These are phyloP conservation scores for Cryptococcus jaspeensis DNA, from an alignment of 1,284 basidiomycete species.

Conservation along the genomic window DNA sequence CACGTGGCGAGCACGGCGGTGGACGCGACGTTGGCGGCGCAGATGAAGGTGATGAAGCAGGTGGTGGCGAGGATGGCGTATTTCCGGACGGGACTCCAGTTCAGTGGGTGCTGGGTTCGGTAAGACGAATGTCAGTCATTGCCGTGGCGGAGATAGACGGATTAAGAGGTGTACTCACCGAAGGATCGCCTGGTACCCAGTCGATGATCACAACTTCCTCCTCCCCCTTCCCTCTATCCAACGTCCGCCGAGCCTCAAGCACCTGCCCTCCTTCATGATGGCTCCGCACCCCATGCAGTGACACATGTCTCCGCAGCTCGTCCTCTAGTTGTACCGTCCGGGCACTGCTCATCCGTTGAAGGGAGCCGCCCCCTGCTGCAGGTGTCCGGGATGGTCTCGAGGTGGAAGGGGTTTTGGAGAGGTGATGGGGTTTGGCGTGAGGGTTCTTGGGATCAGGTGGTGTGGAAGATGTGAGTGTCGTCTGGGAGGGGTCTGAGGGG, in stretches of 20 bases:
- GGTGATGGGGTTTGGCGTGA: too few species aligned
- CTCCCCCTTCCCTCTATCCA: conserved; percentile 25
- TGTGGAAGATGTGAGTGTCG: too few species aligned
- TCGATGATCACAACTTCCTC: conserved; percentile 40
- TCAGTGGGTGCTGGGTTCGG: conserved; percentile 39
- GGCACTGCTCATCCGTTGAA: conserved; percentile 5
- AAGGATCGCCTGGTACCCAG: conserved; percentile 36
- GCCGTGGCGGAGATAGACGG: background rate
- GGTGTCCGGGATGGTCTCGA: too few species aligned
- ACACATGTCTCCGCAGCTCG: conserved; percentile 18
- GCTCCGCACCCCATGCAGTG: conserved; percentile 11
- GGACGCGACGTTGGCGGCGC: conserved; percentile 31
- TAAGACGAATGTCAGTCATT: background rate
- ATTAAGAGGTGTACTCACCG: conserved; percentile 19
- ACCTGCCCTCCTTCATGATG: conserved; percentile 1
- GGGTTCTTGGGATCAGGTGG: too few species aligned
- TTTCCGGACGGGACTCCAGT: conserved; percentile 34
- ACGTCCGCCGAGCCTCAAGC: conserved; percentile 8
- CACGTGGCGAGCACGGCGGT: conserved; percentile 28
- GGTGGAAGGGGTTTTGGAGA: too few species aligned
- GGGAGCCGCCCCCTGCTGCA: background rate
- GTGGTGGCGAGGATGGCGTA: conserved; percentile 24
- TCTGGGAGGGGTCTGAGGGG: too few species aligned
- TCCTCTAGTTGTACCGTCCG: conserved; percentile 10
- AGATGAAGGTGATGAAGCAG: conserved; percentile 29